Conservation (phyloP, 805 yeast species). For the Nematodospora valgi region DNA sequence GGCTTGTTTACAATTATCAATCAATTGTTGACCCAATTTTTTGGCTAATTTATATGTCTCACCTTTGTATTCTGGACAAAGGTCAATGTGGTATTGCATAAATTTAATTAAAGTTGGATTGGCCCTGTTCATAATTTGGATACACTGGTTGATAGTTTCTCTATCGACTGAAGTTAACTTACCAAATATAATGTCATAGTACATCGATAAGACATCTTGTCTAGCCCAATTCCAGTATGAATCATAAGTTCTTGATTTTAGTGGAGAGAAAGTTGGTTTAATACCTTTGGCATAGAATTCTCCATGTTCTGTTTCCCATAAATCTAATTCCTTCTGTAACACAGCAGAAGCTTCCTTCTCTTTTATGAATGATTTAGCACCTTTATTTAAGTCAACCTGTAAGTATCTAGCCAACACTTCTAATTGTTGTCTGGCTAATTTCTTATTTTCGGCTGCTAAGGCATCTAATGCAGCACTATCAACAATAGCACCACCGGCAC, state of each 20-base stretch:
- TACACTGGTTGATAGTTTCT: slow-evolving; percentile 94
- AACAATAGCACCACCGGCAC: slow-evolving; percentile 79
- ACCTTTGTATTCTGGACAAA: slow-evolving; percentile 78
- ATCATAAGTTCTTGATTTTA: slow-evolving; percentile 94
- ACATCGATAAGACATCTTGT: slow-evolving; percentile 91
- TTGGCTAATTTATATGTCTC: slow-evolving; percentile 90
- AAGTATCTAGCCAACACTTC: slow-evolving; percentile 94
- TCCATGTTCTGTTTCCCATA: slow-evolving; percentile 81
- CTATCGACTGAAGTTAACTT: slow-evolving; percentile 86
- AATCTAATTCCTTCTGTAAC: slow-evolving; percentile 86
- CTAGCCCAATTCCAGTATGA: slow-evolving; percentile 99
- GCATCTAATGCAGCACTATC: slow-evolving; percentile 95
- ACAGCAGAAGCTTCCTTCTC: slow-evolving; percentile 83
- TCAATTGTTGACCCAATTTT: slow-evolving; percentile 85
- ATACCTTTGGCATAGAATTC: slow-evolving; percentile 92
- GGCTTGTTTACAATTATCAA: slow-evolving; percentile 93
- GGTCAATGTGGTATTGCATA: slow-evolving; percentile 90
- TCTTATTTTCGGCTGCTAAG: slow-evolving; percentile 65
- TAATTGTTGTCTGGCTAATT: slow-evolving; percentile 71
- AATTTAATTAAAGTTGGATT: slow-evolving; percentile 90
- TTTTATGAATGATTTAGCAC: slow-evolving; percentile 77
- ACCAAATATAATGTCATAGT: slow-evolving; percentile 94
- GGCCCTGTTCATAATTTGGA: slow-evolving; percentile 95
- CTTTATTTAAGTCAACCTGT: slow-evolving; percentile 86
- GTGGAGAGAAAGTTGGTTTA: slow-evolving; percentile 81